Evolutionary conservation across 306 rosid species (phyloP), one percentile per base, ranked within the genome.

Genomic region (Vicia villosa): DNA sequence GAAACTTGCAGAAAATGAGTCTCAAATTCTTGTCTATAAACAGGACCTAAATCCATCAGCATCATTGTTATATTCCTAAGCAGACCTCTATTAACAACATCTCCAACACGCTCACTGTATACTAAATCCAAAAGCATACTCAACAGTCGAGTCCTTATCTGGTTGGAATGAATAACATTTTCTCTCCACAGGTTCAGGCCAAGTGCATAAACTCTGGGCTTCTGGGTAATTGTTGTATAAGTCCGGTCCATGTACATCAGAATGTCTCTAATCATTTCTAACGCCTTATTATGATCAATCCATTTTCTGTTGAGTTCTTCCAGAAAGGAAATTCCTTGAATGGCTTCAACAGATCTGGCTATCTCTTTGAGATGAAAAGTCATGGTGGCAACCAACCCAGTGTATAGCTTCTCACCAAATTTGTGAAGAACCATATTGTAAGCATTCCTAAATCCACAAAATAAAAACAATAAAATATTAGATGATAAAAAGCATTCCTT

Each of bases 171-270:
- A 62, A 87, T 80, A 66, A 87, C 86, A 24, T 82, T 84, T 74
- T 92, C 96, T 76, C 88, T 91, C 97, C 97, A 91, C 46, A 91
- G 84, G 67, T 79, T 84, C 79, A 89, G 65, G 71, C 97, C 96
- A 77, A 91, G 94, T 75, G 87, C 90, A 42, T 85, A 89, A 68
- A 91, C 90, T 28, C 91, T 89, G 3, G 88, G 81, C 74, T 85
- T 85, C 70, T 79, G 83, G 20, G 85, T 15, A 42, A 80, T 80
- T 12, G 87, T 89, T 59, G 89, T 67, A 69, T 85, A 91, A 77
- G 96, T 89, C 81, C 94, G 85, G 63, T 91, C 97, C 97, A 91
- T 87, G 86, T 91, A 89, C 96, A 91, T 87, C 81, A 92, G 67
- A 76, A 92, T 84, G 81, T 87, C 96, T 57, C 92, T 74, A 58